Evolutionary conservation across 805 yeast species (phyloP), one percentile per base, ranked within the genome.

Genomic region (Kodamaea kakaduensis): DNA sequence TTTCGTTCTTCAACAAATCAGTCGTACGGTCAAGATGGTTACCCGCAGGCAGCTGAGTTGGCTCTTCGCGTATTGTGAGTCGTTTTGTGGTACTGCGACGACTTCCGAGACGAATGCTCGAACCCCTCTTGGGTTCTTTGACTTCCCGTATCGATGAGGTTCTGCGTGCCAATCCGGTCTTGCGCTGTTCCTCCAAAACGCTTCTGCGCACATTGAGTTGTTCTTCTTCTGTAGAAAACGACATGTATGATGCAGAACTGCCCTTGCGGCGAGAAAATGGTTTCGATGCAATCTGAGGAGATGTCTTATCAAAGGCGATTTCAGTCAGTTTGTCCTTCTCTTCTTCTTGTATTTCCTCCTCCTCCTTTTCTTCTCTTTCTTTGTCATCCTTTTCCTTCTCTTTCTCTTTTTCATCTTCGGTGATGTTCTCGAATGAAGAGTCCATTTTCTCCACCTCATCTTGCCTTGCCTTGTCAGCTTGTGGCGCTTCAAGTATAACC

Each of bases 1-100:
- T 85, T 47, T 90, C 94, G 50, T 78, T 84, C 49, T 81, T 77
- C 36, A 88, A 71, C 32, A 85, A 67, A 45, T 77, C 81, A 1
- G 87, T 73, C 0, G 89, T 80, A 2, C 81, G 71, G 48, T 77
- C 81, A 30, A 82, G 64, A 42, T 61, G 59, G 30, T 52, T 55
- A 40, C 50, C 56, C 17, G 56, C 52, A 4, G 47, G 27, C 27
- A 63, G 56, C 30, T 59, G 51, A 41, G 54, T 62, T 12, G 73
- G 72, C 45, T 58, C 69, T 33, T 59, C 69, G 35, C 56, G 47
- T 12, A 59, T 64, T 23, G 48, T 54, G 29, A 60, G 38, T n/a
- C 56, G 47, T 22, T 45, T 51, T 6, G 6, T 25, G 12, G 9
- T 15, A 6, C 9, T 7, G 7, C n/a, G 26, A n/a, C 13, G 9